phyloP scores from a whole-genome alignment of 2,329 filamentous ascomycete species.

The Diaporthe ampelina region DNA sequence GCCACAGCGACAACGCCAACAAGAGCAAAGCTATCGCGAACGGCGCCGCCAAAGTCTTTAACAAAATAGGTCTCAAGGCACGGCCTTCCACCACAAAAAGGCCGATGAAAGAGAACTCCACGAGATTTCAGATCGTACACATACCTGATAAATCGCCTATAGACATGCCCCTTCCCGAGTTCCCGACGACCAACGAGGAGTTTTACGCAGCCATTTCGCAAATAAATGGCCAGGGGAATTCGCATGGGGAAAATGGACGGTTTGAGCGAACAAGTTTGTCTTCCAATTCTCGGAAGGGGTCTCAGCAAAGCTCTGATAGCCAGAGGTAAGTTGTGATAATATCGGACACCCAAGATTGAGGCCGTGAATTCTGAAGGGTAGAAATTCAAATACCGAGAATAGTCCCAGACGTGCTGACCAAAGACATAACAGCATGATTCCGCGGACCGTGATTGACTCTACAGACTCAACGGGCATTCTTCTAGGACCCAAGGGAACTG shows the following conservation, averaged over 20 bases:
- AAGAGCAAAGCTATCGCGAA: constrained; percentile 18
- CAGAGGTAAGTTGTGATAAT: not conserved
- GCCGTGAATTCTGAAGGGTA: not conserved
- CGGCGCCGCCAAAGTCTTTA: constrained; percentile 26
- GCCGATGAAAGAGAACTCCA: not conserved
- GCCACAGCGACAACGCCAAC: constrained; percentile 10
- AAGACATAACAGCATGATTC: not conserved
- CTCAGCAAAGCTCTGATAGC: not conserved
- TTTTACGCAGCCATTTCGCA: constrained; percentile 31
- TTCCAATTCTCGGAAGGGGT: not conserved
- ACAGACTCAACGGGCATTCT: not conserved
- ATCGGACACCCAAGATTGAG: too few species aligned
- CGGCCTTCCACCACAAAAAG: constrained; percentile 9
- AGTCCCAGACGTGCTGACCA: not conserved
- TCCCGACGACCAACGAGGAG: constrained; percentile 37
- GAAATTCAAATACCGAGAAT: not conserved
- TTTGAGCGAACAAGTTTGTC: not conserved
- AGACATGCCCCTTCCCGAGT: not conserved
- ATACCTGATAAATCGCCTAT: constrained; percentile 30
- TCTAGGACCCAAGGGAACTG: not conserved
- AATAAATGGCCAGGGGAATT: not conserved
- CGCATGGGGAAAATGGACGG: not conserved
- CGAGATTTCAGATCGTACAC: constrained; percentile 35
- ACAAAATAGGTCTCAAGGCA: constrained; percentile 26
- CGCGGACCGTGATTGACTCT: not conserved